phyloP scores from a whole-genome alignment of 2,329 filamentous ascomycete species.

The Venturia effusa region DNA sequence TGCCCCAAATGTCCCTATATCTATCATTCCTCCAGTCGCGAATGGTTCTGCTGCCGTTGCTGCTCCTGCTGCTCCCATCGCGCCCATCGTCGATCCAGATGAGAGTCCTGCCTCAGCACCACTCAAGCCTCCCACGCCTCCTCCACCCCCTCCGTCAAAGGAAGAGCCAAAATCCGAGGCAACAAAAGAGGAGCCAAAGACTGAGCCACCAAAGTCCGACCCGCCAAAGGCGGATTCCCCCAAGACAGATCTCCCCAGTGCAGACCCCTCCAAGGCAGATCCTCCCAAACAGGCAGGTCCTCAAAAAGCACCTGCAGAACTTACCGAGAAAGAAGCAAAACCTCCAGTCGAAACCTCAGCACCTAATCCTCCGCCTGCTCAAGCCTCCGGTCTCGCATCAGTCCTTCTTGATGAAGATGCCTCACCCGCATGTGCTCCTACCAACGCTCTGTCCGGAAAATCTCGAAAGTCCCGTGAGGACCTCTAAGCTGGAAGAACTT shows the following conservation, averaged over 20 bases:
- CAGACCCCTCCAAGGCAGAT: neutral
- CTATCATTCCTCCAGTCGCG: neutral
- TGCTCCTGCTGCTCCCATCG: neutral
- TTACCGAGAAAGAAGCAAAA: neutral
- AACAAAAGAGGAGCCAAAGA: neutral
- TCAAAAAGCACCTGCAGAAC: neutral
- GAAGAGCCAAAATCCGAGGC: neutral
- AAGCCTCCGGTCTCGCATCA: neutral
- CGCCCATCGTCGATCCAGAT: slow-evolving; percentile 7
- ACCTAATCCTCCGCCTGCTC: neutral
- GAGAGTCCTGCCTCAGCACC: slow-evolving; percentile 11
- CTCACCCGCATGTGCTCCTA: neutral
- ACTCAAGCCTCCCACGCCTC: neutral
- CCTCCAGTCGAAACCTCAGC: neutral
- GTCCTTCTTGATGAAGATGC: neutral
- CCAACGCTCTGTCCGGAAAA: neutral
- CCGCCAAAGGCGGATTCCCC: neutral
- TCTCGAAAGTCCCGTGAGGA: neutral
- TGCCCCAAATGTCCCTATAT: no score
- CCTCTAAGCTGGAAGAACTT: neutral
- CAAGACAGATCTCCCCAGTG: neutral
- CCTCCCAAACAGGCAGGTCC: neutral
- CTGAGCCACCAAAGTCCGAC: neutral
- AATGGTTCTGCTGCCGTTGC: neutral
- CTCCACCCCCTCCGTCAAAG: neutral